phyloP scores from a whole-genome alignment of 2,329 filamentous ascomycete genomes.

The Xenoacremonium recifei region DNA sequence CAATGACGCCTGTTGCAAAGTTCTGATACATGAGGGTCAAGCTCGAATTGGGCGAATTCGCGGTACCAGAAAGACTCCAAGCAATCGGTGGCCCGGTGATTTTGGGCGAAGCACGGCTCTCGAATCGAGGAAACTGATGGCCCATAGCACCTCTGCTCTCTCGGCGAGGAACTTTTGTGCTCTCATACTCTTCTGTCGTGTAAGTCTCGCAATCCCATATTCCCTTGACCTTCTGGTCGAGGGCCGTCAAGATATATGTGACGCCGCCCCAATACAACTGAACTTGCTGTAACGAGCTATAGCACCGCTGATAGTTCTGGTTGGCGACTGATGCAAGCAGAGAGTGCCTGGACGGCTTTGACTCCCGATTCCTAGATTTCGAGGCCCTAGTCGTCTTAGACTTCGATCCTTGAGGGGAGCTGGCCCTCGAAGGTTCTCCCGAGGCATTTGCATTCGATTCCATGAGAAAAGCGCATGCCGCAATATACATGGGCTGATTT shows the following conservation, averaged over 20 bases:
- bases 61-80: constrained; percentile 85
- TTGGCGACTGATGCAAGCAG: constrained; percentile 78
- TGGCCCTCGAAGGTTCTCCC: constrained; percentile 54
- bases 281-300: constrained; percentile 78
- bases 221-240: constrained; percentile 85
- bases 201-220: constrained; percentile 74
- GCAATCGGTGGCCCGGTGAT: constrained; percentile 58
- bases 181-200: constrained; percentile 74
- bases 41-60: constrained; percentile 81
- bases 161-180: constrained; percentile 53
- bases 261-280: constrained; percentile 84
- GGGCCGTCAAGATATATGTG: constrained; percentile 80
- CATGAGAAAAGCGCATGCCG: constrained; percentile 83
- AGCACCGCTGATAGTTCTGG: constrained; percentile 84
- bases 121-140: constrained; percentile 42
- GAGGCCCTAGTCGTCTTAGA: constrained; percentile 5
- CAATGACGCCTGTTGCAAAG: constrained; percentile 11
- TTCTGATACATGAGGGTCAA: constrained; percentile 78
- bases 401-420: constrained; percentile 42
- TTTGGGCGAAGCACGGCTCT: constrained; percentile 49
- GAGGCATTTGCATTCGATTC: constrained; percentile 74
- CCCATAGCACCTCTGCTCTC: constrained; percentile 36
- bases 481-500: constrained; percentile 88
- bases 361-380: constrained; percentile 18
- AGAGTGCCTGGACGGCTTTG: constrained; percentile 63